Percentiles rank a stretch among this genome's conserved stretches.
These are phyloP conservation scores for Aspergillus piperis DNA, from an alignment of 2,329 filamentous ascomycete species.

Conservation along the genomic window DNA sequence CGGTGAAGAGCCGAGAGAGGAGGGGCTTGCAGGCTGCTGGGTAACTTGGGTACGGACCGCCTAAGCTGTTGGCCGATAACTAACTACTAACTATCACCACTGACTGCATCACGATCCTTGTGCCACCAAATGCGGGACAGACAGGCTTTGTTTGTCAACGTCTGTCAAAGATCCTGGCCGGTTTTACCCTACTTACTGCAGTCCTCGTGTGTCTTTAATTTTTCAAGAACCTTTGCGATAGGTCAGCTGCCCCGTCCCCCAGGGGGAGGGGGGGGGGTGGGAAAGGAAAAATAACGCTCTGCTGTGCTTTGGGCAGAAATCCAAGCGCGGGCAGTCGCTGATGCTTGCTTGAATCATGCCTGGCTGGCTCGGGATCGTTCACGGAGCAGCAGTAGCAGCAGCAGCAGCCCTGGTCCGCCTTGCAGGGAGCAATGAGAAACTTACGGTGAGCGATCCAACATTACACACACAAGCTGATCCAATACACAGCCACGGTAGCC, in stretches of 20 bases:
- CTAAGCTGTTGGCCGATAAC: conserved; percentile 14
- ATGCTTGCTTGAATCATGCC: conserved; percentile 16
- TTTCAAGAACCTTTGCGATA: conserved; percentile 10
- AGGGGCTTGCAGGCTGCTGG: conserved; percentile 17
- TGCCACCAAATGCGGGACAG: conserved; percentile 11
- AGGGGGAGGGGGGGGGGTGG: not conserved
- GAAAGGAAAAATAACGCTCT: conserved; percentile 4
- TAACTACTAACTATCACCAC: conserved; percentile 1
- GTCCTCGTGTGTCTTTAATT: conserved; percentile 20
- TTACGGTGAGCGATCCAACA: conserved; percentile 24
- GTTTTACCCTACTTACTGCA: conserved; percentile 17
- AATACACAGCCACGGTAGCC: conserved; percentile 18
- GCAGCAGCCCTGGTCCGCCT: conserved; percentile 19
- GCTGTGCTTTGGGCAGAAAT: conserved; percentile 28
- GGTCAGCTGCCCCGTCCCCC: not conserved
- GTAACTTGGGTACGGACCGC: conserved; percentile 17
- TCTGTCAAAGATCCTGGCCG: conserved; percentile 17
- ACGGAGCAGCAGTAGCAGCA: not conserved
- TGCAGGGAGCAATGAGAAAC: conserved; percentile 21
- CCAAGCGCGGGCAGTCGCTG: conserved; percentile 15
- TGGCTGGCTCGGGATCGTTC: conserved; percentile 7
- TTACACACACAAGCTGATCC: conserved; percentile 13
- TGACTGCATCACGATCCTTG: conserved; percentile 10
- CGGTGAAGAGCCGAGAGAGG: conserved; percentile 16
- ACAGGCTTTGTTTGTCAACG: conserved; percentile 13